Conservation (phyloP, 805 yeast species). For the Saccharomycopsis fermentans region DNA sequence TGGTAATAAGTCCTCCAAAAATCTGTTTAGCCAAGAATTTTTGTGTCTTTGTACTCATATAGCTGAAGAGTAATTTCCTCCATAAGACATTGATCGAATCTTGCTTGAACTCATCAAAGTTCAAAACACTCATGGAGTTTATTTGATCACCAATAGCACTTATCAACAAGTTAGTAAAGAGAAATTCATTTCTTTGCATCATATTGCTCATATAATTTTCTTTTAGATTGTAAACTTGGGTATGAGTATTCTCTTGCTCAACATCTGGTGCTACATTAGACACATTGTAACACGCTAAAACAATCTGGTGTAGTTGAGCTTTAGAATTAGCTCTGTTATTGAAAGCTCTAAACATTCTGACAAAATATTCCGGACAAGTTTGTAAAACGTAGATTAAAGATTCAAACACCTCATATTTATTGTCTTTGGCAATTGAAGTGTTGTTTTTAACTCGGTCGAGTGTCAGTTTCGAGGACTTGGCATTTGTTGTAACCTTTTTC, state of each 20-base stretch:
- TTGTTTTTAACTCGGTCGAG: constrained; percentile 26
- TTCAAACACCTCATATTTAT: constrained; percentile 57
- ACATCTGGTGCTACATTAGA: not conserved
- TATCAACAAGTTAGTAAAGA: constrained; percentile 47
- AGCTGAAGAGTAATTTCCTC: constrained; percentile 33
- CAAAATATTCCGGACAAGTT: constrained; percentile 69
- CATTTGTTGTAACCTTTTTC: not conserved
- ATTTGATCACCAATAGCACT: constrained; percentile 35
- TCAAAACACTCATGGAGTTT: constrained; percentile 19
- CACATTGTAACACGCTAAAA: constrained; percentile 10
- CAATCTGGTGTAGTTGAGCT: constrained; percentile 12
- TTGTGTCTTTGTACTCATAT: constrained; percentile 29
- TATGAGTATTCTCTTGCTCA: not conserved
- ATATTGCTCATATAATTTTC: constrained; percentile 11
- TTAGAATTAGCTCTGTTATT: constrained; percentile 4
- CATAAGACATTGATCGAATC: constrained; percentile 28
- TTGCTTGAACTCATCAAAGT: constrained; percentile 19
- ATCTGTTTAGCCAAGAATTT: constrained; percentile 25
- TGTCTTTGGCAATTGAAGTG: not conserved
- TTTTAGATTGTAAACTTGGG: not conserved
- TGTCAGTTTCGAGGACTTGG: constrained; percentile 22
- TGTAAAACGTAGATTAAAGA: constrained; percentile 75
- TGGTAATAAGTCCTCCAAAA: constrained; percentile 31
- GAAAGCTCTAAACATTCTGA: constrained; percentile 25
- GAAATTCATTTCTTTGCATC: constrained; percentile 54